Base-by-base conservation (phyloP, 345 rosid genomes). In the Eucalyptus erythrocorys region DNA sequence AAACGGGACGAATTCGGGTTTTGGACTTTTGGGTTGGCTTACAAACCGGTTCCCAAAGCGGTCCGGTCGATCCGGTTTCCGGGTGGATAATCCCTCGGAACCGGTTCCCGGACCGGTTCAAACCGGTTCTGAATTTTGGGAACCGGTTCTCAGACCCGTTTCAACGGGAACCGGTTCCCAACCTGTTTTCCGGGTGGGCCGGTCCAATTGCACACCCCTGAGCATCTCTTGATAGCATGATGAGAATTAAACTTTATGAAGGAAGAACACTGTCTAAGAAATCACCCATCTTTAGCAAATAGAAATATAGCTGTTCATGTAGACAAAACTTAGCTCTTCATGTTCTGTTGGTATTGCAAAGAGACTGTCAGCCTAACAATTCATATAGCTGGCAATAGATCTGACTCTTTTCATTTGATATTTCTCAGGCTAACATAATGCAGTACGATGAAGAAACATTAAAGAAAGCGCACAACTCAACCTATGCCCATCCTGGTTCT, bases 391-490 rank as follows among this genome's bases (percentile, higher is more conserved):
- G 61, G 51, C 26, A 16, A 17, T 57, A 64, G 88, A 37, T 86
- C 89, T 87, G 82, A 76, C 47, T 76, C 82, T 21, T 40, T 5
- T 76, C 24, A 53, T 87, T 34, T 34, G 48, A 42, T 48, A 76
- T 80, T 89, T 61, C 59, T 61, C 93, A 97, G 99, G 95, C 96
- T 87, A 96, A 96, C 90, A 96, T 97, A 88, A 88, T 97, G 92
- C 96, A 91, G 45, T 93, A 92, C 87, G 96, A 97, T 87, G 98
- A 95, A 91, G 98, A 94, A 89, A 80, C 92, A 71, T 87, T 97
- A 90, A 93, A 92, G 92, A 96, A 93, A 89, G 90, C 94, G 82
- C 92, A 87, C 40, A 87, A 90, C 66, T 91, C 94, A 85, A 85
- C 86, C n/a, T 90, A 89, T 91, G 90, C 90, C 37, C 91, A 68